A percentile compares a stretch with the other conserved stretches of the same genome.
Evolutionary conservation across 2,329 filamentous ascomycete genomes (phyloP).

Genomic region (Colletotrichum truncatum): DNA sequence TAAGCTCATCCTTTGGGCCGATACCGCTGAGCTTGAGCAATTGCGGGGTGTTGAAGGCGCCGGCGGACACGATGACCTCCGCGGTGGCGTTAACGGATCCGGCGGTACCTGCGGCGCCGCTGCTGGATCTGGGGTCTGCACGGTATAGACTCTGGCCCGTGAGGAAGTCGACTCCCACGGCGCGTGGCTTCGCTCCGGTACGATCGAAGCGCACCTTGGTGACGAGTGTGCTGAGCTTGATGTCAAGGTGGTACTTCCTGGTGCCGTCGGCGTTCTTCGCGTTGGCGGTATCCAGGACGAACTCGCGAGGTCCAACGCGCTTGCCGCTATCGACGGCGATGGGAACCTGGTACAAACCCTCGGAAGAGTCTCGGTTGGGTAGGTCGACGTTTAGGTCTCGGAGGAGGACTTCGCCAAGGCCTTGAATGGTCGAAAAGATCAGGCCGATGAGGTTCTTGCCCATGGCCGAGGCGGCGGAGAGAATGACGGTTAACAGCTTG

Average conservation of each 20-base stretch:
- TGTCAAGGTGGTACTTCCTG: constrained; percentile 50
- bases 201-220: constrained; percentile 50
- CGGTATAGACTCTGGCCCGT: constrained; percentile 50
- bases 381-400: constrained; percentile 40
- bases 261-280: constrained; percentile 55
- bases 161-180: constrained; percentile 53
- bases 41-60: constrained; percentile 56
- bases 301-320: constrained; percentile 59
- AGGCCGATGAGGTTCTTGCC: constrained; percentile 36
- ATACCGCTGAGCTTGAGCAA: constrained; percentile 57
- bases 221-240: constrained; percentile 46
- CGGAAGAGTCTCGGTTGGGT: constrained; percentile 29
- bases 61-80: constrained; percentile 59
- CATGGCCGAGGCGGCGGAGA: constrained; percentile 40
- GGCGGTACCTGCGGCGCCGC: constrained; percentile 32
- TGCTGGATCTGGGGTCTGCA: constrained; percentile 49
- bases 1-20: constrained; percentile 50
- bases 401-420: constrained; percentile 39
- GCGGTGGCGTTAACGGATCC: constrained; percentile 43
- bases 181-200: constrained; percentile 44
- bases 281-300: constrained; percentile 56
- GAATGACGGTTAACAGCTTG: constrained; percentile 40
- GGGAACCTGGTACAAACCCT: constrained; percentile 60
- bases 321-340: constrained; percentile 52
- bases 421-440: constrained; percentile 35